These are phyloP conservation scores for Kluyveromyces sp. DNA, from an alignment of 1,139 yeast species.

Conservation along the genomic window DNA sequence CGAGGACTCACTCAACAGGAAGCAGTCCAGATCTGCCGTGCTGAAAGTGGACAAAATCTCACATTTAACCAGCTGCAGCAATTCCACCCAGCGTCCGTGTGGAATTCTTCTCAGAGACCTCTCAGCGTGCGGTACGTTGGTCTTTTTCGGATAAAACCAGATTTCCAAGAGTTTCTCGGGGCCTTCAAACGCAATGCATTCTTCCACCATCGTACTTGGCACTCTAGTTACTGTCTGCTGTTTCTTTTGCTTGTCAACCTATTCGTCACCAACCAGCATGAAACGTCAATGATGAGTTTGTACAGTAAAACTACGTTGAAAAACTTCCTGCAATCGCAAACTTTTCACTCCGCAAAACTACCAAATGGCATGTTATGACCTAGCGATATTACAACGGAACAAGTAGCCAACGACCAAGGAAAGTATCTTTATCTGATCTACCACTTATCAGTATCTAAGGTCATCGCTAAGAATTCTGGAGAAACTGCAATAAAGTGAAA, in stretches of 20 bases:
- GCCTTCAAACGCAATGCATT: slow-evolving; percentile 85
- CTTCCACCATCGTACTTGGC: slow-evolving; percentile 1
- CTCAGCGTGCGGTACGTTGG: slow-evolving; percentile 33
- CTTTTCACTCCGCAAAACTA: too few relatives aligned
- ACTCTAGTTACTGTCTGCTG: background rate
- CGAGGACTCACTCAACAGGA: slow-evolving; percentile 81
- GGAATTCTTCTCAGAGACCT: slow-evolving; percentile 62
- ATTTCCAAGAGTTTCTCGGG: slow-evolving; percentile 90
- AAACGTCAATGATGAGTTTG: too few relatives aligned
- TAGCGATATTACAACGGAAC: too few relatives aligned
- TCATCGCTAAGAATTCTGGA: background rate
- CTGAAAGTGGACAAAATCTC: slow-evolving; percentile 78
- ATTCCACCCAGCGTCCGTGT: slow-evolving; percentile 57
- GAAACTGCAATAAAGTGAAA: slow-evolving; percentile 2
- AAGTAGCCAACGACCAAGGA: too few relatives aligned
- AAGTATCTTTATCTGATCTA: too few relatives aligned
- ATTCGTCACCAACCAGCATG: background rate
- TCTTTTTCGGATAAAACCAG: slow-evolving; percentile 63
- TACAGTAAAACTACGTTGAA: background rate
- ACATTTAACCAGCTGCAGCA: slow-evolving; percentile 80
- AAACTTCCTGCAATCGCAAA: too few relatives aligned
- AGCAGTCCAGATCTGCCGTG: slow-evolving; percentile 66
- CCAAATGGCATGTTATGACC: too few relatives aligned
- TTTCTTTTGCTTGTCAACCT: background rate
- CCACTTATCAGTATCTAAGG: background rate